Evolutionary conservation across 163 green algal genomes (phyloP).

Genomic region (Chlamydomonas reinhardtii): DNA sequence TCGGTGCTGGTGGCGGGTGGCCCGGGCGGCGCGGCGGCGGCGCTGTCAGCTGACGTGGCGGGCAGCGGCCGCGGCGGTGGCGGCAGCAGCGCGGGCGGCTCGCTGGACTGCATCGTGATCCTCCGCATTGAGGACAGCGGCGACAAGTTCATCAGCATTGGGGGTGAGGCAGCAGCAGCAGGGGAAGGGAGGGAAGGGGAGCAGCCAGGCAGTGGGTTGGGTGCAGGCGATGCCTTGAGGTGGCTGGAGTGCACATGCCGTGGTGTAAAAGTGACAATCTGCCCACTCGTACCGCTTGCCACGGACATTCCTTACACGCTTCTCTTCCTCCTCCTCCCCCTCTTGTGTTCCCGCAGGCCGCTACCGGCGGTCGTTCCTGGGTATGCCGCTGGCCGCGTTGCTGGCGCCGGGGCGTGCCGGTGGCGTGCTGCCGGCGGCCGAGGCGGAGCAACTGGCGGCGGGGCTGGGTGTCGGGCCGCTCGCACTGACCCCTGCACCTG

Average conservation of each 20-base stretch:
- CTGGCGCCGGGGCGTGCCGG: neutral
- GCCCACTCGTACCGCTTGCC: too few relatives aligned
- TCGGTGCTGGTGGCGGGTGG: conserved; percentile 57
- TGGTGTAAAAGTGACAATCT: too few relatives aligned
- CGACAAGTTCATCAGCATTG: conserved; percentile 49
- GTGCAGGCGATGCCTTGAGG: too few relatives aligned
- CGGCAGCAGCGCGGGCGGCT: neutral
- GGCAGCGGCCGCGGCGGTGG: too few relatives aligned
- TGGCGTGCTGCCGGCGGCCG: neutral
- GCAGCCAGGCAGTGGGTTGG: too few relatives aligned
- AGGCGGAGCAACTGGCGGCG: conserved; percentile 1
- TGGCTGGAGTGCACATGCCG: too few relatives aligned
- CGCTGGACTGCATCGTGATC: conserved; percentile 77
- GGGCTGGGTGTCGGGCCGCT: conserved; percentile 29
- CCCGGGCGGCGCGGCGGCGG: conserved; percentile 39
- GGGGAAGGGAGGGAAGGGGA: too few relatives aligned
- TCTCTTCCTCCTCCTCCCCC: too few relatives aligned
- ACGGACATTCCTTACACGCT: too few relatives aligned
- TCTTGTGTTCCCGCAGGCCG: neutral
- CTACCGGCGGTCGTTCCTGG: conserved; percentile 62
- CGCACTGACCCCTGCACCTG: neutral
- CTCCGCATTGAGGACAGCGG: conserved; percentile 54
- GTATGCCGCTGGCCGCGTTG: conserved; percentile 53
- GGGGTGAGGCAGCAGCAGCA: neutral
- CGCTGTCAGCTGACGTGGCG: neutral